phyloP scores from a whole-genome alignment of 1,284 basidiomycete species.

The Agaricales sp. region DNA sequence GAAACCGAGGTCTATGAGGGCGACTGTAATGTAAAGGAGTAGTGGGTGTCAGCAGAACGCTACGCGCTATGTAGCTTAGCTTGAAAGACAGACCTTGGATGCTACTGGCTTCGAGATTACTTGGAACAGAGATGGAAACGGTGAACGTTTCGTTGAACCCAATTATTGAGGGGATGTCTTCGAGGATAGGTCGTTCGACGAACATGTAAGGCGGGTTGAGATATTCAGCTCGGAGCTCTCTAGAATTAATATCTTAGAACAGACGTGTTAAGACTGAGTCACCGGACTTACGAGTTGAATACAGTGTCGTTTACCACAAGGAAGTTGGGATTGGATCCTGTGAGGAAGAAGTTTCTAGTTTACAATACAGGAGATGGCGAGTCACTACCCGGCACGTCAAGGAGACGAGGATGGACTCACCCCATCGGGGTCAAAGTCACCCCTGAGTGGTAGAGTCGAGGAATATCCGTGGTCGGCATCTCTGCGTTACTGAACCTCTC shows the following conservation, averaged over 20 bases:
- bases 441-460: background rate
- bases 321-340: background rate
- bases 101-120: background rate
- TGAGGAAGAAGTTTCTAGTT: background rate
- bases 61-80: background rate
- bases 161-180: background rate
- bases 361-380: too few species aligned
- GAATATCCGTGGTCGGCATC: background rate
- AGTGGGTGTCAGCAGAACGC: background rate
- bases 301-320: background rate
- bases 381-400: too few species aligned
- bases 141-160: background rate
- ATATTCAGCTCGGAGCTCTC: background rate
- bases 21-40: background rate
- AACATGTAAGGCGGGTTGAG: background rate
- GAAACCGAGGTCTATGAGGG: background rate
- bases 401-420: background rate
- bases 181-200: background rate
- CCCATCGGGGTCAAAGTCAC: background rate
- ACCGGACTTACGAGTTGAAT: background rate
- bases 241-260: background rate
- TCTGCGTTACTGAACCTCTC: background rate
- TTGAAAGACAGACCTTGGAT: background rate
- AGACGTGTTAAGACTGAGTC: background rate
- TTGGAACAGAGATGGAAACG: background rate